Percentiles rank a stretch among this genome's conserved stretches.
phyloP scores from a whole-genome alignment of 1,284 basidiomycete genomes.

The Ustilago hordei region DNA sequence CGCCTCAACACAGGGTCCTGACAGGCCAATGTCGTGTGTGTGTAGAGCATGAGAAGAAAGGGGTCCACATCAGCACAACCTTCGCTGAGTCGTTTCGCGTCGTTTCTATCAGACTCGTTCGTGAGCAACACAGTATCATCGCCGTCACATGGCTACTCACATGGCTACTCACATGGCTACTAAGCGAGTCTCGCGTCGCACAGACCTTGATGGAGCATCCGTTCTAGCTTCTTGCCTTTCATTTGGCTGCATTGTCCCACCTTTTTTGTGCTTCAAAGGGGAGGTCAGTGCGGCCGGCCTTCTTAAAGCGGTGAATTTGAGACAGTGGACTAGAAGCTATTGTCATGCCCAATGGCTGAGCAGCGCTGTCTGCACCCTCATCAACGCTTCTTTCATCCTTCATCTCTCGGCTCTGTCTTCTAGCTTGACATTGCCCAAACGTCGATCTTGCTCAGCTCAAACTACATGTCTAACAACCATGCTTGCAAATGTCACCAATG shows the following conservation, averaged over 20 bases:
- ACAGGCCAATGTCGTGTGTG: too few relatives aligned
- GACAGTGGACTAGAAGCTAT: neutral
- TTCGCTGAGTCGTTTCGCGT: conserved; percentile 17
- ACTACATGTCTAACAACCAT: neutral
- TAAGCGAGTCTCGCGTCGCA: too few relatives aligned
- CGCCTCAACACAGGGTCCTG: neutral
- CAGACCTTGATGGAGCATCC: neutral
- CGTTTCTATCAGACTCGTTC: neutral
- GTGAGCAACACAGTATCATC: neutral
- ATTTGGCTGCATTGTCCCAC: neutral
- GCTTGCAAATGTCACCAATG: neutral
- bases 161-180: too few relatives aligned
- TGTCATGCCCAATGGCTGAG: neutral
- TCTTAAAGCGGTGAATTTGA: neutral
- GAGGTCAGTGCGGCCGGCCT: neutral
- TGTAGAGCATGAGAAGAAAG: neutral
- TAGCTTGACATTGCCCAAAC: neutral
- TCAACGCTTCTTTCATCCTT: neutral
- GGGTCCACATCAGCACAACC: neutral
- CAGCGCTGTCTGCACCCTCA: neutral
- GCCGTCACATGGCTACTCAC: too few relatives aligned
- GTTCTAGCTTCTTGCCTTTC: neutral
- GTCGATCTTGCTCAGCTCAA: neutral
- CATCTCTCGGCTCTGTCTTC: neutral
- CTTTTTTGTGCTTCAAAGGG: neutral